phyloP scores from a whole-genome alignment of 495 filamentous ascomycete species.

The Daldinia loculata region DNA sequence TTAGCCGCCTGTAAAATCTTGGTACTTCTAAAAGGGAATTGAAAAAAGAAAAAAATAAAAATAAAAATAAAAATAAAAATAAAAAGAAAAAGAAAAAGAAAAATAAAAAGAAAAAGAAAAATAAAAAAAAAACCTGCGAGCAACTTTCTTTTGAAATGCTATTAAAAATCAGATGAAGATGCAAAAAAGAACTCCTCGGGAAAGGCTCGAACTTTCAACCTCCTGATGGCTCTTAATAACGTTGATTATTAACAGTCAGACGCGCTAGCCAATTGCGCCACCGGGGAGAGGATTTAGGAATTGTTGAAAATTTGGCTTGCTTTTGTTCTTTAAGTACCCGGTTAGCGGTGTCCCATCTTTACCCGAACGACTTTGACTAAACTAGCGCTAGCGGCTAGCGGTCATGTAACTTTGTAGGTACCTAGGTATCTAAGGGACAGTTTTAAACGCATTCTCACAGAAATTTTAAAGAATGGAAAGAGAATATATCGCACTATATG shows the following conservation, averaged over 20 bases:
- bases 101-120: too few species aligned
- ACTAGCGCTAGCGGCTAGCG: background rate
- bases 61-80: too few species aligned
- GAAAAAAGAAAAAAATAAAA: too few species aligned
- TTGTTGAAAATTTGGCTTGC: background rate
- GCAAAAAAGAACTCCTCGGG: background rate
- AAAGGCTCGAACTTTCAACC: slow-evolving; percentile 13
- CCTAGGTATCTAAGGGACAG: background rate
- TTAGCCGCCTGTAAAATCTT: too few species aligned
- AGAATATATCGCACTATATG: too few species aligned
- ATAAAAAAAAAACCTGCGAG: too few species aligned
- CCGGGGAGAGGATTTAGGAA: background rate
- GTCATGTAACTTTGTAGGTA: background rate
- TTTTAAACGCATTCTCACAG: too few species aligned
- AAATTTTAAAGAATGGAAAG: too few species aligned
- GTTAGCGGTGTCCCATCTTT: background rate
- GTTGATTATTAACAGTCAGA: background rate
- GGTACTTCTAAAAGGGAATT: too few species aligned
- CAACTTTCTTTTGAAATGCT: too few species aligned
- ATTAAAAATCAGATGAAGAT: background rate
- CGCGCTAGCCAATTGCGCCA: slow-evolving; percentile 12
- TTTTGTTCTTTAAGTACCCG: background rate
- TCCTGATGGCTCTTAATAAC: background rate
- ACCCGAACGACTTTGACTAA: background rate
- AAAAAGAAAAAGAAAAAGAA: too few species aligned